phyloP scores from a whole-genome alignment of 306 rosid species.

The Vigna nakashimae region DNA sequence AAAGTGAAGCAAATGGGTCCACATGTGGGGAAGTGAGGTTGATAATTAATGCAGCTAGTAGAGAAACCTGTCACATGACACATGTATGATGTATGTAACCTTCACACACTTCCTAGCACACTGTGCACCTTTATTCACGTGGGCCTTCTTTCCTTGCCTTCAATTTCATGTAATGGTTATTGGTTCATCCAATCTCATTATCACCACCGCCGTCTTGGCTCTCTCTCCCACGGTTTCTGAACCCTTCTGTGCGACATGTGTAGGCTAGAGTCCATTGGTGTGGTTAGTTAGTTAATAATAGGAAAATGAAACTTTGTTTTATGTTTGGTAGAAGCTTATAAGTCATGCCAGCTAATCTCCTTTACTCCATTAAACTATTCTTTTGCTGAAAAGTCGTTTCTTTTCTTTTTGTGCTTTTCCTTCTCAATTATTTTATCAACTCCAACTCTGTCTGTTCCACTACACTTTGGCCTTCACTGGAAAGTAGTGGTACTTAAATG shows the following conservation, averaged over 20 bases:
- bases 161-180: constrained; percentile 6
- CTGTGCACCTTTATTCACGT: constrained; percentile 39
- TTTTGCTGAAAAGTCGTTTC: not conserved
- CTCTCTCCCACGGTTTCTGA: constrained; percentile 19
- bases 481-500: constrained; percentile 26
- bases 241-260: not conserved
- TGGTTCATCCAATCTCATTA: constrained; percentile 36
- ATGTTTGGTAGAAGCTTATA: constrained; percentile 23
- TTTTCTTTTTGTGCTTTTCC: constrained; percentile 32
- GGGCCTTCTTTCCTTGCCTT: constrained; percentile 43
- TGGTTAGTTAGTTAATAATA: constrained; percentile 14
- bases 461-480: constrained; percentile 37
- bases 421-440: constrained; percentile 33
- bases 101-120: not conserved
- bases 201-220: constrained; percentile 14
- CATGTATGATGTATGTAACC: not conserved
- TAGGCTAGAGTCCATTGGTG: not conserved
- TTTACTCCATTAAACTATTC: constrained; percentile 16
- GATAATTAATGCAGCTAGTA: constrained; percentile 36
- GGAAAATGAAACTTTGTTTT: constrained; percentile 18
- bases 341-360: constrained; percentile 46
- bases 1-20: constrained; percentile 41
- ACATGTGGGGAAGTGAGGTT: constrained; percentile 43
- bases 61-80: constrained; percentile 19
- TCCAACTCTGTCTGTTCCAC: constrained; percentile 2